Percentiles rank a stretch among this genome's conserved stretches.
Evolutionary conservation across 176 grass and related monocot species (phyloP).

Genomic region (Alloteropsis semialata): DNA sequence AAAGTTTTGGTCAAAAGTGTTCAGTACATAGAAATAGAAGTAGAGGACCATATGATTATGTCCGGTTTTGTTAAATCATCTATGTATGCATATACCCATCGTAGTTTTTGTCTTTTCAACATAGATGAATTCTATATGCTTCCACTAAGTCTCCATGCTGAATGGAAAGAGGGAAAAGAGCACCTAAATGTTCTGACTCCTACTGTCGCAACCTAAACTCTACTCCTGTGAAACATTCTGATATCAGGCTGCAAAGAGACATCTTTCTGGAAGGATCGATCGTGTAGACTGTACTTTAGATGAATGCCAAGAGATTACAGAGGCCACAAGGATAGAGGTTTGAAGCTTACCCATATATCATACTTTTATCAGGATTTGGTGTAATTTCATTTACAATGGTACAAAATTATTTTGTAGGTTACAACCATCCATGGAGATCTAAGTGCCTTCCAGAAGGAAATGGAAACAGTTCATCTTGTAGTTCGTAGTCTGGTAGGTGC

Average conservation of each 20-base stretch:
- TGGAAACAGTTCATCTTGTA: conserved; percentile 87
- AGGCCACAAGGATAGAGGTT: conserved; percentile 69
- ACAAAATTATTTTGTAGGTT: conserved; percentile 49
- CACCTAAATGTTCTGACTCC: conserved; percentile 1
- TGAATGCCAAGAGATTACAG: conserved; percentile 73
- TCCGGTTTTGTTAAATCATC: not conserved
- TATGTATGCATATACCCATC: not conserved
- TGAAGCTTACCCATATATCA: conserved; percentile 3
- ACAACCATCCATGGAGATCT: conserved; percentile 70
- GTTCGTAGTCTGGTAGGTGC: conserved; percentile 75
- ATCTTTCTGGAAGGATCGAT: conserved; percentile 80
- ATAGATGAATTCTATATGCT: conserved; percentile 8
- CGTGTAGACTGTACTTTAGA: conserved; percentile 76
- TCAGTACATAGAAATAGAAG: not conserved
- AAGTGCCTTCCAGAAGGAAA: conserved; percentile 64
- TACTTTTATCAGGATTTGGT: conserved; percentile 7
- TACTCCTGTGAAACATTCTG: conserved; percentile 20
- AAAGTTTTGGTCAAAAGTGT: not conserved
- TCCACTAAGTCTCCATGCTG: not conserved
- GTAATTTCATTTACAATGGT: not conserved
- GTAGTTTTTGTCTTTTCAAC: not conserved
- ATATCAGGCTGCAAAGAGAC: conserved; percentile 69
- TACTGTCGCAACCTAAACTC: conserved; percentile 8
- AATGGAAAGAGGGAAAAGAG: not conserved
- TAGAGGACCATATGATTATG: not conserved